Evolutionary conservation across 805 yeast species (phyloP).

Genomic region (Saccharomycopsis lassenensis): DNA sequence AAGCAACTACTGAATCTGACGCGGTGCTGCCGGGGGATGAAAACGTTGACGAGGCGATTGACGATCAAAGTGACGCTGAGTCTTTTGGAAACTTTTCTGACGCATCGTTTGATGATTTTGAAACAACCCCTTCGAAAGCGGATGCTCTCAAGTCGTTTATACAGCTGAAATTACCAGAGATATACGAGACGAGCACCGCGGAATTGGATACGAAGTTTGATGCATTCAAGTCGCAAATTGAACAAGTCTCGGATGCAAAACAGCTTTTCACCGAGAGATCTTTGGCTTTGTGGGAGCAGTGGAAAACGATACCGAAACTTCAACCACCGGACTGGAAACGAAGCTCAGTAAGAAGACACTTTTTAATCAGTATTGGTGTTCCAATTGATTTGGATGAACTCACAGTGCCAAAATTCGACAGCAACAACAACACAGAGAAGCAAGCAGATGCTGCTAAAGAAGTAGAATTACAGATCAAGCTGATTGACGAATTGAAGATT

Average conservation of each 20-base stretch:
- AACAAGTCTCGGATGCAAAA: background rate
- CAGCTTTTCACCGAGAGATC: slow-evolving; percentile 27
- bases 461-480: too few species aligned
- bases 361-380: slow-evolving; percentile 55
- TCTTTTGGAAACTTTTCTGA: slow-evolving; percentile 25
- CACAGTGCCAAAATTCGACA: slow-evolving; percentile 24
- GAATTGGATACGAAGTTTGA: background rate
- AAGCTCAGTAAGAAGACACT: slow-evolving; percentile 51
- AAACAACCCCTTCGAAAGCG: too few species aligned
- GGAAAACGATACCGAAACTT: slow-evolving; percentile 38
- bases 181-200: background rate
- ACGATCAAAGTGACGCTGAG: too few species aligned
- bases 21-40: background rate
- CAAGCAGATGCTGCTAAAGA: background rate
- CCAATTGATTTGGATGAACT: slow-evolving; percentile 63
- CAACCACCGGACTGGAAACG: slow-evolving; percentile 61
- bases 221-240: background rate
- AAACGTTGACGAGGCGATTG: too few species aligned
- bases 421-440: too few species aligned
- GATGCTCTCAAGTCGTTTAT: too few species aligned
- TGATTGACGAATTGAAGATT: background rate
- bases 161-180: too few species aligned
- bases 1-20: background rate
- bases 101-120: slow-evolving; percentile 25
- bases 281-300: slow-evolving; percentile 31